phyloP scores from a whole-genome alignment of 2,329 filamentous ascomycete species.

The Lasiodiplodia theobromae region DNA sequence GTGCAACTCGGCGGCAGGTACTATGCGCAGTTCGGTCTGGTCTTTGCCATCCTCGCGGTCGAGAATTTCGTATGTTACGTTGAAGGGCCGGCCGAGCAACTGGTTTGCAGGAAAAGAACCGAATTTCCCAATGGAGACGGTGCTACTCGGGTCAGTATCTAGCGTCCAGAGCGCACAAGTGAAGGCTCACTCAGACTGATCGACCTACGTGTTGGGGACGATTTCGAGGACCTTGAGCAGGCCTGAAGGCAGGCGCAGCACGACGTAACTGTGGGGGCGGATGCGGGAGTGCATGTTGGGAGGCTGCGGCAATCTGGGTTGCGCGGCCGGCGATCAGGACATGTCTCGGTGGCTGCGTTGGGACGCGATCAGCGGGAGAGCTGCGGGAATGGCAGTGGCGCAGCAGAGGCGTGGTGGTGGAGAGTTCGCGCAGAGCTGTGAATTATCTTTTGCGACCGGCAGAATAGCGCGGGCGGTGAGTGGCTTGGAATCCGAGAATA shows the following conservation, averaged over 20 bases:
- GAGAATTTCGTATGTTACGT: slow-evolving; percentile 88
- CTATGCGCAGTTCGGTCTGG: slow-evolving; percentile 76
- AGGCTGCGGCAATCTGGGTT: neutral
- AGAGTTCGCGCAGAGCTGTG: neutral
- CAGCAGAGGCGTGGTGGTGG: neutral
- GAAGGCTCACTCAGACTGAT: slow-evolving; percentile 37
- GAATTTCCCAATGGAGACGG: slow-evolving; percentile 89
- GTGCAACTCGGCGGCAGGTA: slow-evolving; percentile 82
- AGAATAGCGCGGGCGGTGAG: slow-evolving; percentile 21
- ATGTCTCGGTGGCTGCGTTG: slow-evolving; percentile 1
- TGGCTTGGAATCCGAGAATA: neutral
- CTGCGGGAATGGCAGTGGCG: neutral
- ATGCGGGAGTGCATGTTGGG: slow-evolving; percentile 54
- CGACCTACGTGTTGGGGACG: slow-evolving; percentile 69
- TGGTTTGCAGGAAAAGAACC: slow-evolving; percentile 89
- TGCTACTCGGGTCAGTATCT: slow-evolving; percentile 58
- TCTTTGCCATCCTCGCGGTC: slow-evolving; percentile 70
- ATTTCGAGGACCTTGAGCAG: slow-evolving; percentile 65
- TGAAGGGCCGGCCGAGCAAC: slow-evolving; percentile 87
- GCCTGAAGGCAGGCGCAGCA: slow-evolving; percentile 65
- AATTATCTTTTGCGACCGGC: slow-evolving; percentile 20
- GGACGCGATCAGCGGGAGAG: neutral
- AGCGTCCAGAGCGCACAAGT: neutral
- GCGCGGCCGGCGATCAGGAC: neutral
- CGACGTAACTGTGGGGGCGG: slow-evolving; percentile 59